Base-by-base conservation (phyloP, 1,284 basidiomycete genomes). In the Puccinia triticina region DNA sequence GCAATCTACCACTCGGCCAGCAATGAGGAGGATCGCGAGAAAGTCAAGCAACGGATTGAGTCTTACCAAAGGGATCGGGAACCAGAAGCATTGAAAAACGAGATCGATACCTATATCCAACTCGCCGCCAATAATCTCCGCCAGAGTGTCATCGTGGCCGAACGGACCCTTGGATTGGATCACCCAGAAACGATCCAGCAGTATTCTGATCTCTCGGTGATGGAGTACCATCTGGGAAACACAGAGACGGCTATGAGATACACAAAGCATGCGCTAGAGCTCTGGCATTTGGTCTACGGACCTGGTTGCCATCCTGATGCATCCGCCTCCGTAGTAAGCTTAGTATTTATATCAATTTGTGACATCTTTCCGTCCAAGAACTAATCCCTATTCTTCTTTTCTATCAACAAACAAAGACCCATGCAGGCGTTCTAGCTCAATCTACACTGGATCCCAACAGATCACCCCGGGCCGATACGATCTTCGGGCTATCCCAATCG, bases 171-270 rank as follows among this genome's bases (percentile, higher is more conserved):
- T 23, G 90, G 90, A 73, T 85, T 90, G 48, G 90, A 90, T 85
- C 88, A 89, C 83, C 87, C 88, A 67, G 89, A 90, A 84, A 90
- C 90, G 14, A 87, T 89, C 50, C 87, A 87, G 66, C 89, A 89
- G 86, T 90, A 90, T 87, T 88, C 89, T 85, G 89, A 90, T 84
- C 86, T 91, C n/a, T 89, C 90, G 16, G 89, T 90, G 85, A 86
- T 90, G 75, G 88, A 89, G 84, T 84, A 84, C 66, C 87, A 88
- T 77, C 87, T 88, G 77, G 86, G 89, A 83, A 87, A 89, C 85
- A 85, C 88, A 82, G 86, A 89, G 85, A 85, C 88, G 21, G 87
- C 87, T 64, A 86, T 88, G 46, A 87, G 88, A 73, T 86, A 90
- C 83, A 87, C 90, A 85, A 87, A 88, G 77, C 89, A 90, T 83